These are phyloP conservation scores for Udeniomyces megalosporus DNA, from an alignment of 768 basidiomycete species.

Conservation along the genomic window DNA sequence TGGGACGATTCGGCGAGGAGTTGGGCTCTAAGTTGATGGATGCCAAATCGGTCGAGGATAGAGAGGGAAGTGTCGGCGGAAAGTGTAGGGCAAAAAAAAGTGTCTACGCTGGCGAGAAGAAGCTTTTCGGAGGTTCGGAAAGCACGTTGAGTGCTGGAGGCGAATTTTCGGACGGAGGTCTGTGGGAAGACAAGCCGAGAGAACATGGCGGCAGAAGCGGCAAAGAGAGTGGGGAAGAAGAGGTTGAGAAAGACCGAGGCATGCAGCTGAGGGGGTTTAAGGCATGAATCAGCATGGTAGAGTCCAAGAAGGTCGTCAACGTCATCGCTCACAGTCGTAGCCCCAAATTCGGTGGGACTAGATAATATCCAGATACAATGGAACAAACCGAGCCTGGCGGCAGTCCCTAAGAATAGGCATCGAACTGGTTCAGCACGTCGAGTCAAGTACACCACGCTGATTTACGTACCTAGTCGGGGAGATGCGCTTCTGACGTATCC, in stretches of 20 bases:
- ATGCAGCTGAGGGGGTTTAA: too few relatives aligned
- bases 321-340: too few relatives aligned
- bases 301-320: too few relatives aligned
- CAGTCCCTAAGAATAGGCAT: too few relatives aligned
- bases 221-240: slow-evolving; percentile 12
- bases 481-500: neutral
- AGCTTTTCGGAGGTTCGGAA: slow-evolving; percentile 15
- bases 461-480: neutral
- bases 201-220: neutral
- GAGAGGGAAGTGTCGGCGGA: neutral
- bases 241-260: slow-evolving; percentile 9
- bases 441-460: neutral
- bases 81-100: neutral
- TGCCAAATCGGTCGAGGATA: neutral
- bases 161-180: slow-evolving; percentile 6
- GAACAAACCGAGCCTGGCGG: slow-evolving; percentile 6
- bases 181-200: slow-evolving; percentile 9
- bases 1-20: slow-evolving; percentile 3
- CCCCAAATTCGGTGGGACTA: too few relatives aligned
- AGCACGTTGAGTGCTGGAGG: neutral
- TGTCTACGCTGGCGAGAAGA: slow-evolving; percentile 7
- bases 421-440: neutral
- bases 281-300: too few relatives aligned
- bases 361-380: slow-evolving; percentile 9
- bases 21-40: neutral